Evolutionary conservation across 108 stramenopile species (phyloP), one percentile per base, ranked within the genome.

Genomic region (Epithemia pelagica): DNA sequence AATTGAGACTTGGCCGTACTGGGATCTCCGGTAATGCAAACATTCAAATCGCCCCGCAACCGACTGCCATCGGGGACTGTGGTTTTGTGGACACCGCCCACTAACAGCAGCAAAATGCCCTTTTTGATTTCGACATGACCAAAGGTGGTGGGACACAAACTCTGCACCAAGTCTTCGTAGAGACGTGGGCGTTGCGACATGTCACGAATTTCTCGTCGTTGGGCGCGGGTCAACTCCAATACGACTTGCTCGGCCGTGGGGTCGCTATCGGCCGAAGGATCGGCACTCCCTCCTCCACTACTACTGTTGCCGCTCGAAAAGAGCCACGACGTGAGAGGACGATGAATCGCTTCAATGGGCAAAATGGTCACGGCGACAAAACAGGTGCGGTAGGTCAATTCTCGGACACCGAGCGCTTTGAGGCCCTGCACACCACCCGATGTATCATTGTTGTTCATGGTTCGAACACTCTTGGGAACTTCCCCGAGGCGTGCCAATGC

Each of bases 1-100:
- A 97, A 97, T 80, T 97, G 98, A 19, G 91, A 93, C 70, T 99
- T 99, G 28, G 99, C 97, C n/a, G 94, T 96, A 15, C 95, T 95
- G 0, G 99, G 99, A 79, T 99, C 99, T 0, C 37, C 37, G 37
- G 37, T 46, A 28, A 66, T 66, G 80, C 95, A 99, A 22, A 98
- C 96, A 68, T 99, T 99, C 58, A 99, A 84, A 77, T 98, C 98
- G 1, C 99, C 99, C 26, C 99, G 87, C 0, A 99, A 84, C 59
- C 94, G 90, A 68, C 98, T 98, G 37, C 99, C 98, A 69, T 98
- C 97, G 23, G 37, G 32, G 2, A 80, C 62, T 27, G 98, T 98
- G 54, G 80, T 78, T 76, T 99, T 99, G 78, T 98, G 97, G 10
- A 98, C 96, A 29, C 99, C 99, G 22, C 96, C 95, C 31, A 98